Percentiles rank a stretch among this genome's conserved stretches.
Conservation (phyloP, 2,329 filamentous ascomycete genomes). For the Colletotrichum magnum region DNA sequence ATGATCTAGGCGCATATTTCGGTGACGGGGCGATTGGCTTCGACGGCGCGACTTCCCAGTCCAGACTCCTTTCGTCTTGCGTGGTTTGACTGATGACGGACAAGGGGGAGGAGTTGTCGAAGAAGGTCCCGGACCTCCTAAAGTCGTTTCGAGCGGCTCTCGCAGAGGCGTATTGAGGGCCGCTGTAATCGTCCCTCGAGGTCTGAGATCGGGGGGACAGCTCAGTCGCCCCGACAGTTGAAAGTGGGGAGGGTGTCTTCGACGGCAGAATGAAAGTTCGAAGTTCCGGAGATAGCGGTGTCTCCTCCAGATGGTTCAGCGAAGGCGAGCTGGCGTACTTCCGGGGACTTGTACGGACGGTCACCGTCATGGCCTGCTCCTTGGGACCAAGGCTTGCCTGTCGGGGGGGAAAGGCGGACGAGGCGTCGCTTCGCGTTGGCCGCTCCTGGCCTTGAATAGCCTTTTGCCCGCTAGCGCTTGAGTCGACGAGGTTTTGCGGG, state of each 20-base stretch:
- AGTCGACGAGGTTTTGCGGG: conserved; percentile 46
- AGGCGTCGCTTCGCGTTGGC: neutral
- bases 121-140: conserved; percentile 44
- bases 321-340: conserved; percentile 50
- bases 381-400: conserved; percentile 34
- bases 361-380: conserved; percentile 30
- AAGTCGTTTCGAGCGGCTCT: conserved; percentile 20
- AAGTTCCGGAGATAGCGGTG: conserved; percentile 40
- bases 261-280: conserved; percentile 38
- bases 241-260: conserved; percentile 38
- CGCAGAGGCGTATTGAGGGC: conserved; percentile 42
- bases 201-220: conserved; percentile 47
- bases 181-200: conserved; percentile 50
- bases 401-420: conserved; percentile 37
- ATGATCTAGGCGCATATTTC: conserved; percentile 3
- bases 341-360: conserved; percentile 44
- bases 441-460: neutral
- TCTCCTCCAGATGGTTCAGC: conserved; percentile 47
- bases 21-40: conserved; percentile 9
- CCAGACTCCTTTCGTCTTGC: conserved; percentile 2
- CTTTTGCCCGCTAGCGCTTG: conserved; percentile 18
- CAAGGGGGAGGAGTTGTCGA: conserved; percentile 24
- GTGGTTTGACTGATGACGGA: conserved; percentile 16
- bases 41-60: conserved; percentile 1
- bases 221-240: conserved; percentile 40